Evolutionary conservation across 441 rosid species (phyloP).

Genomic region (Kokia cookei): DNA sequence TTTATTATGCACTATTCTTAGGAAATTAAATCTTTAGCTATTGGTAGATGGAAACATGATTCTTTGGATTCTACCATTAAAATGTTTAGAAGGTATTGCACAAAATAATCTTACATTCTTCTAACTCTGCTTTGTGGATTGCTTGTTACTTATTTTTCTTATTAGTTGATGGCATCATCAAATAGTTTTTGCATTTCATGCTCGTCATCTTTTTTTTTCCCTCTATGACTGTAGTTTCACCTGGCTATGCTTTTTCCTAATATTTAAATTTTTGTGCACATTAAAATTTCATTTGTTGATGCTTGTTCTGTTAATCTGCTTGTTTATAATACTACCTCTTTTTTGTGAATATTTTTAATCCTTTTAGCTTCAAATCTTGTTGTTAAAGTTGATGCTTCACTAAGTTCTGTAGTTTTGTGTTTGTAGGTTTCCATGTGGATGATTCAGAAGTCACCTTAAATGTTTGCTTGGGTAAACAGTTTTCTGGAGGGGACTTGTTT

Average conservation of each 20-base stretch:
- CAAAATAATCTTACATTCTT: background rate
- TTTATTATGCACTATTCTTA: background rate
- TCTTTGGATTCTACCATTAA: background rate
- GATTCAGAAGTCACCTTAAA: constrained; percentile 70
- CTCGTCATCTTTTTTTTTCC: background rate
- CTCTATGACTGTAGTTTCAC: background rate
- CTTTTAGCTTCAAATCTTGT: background rate
- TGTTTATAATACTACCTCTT: background rate
- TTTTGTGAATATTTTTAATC: background rate
- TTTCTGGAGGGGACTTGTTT: constrained; percentile 59
- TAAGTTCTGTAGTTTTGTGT: constrained; percentile 11
- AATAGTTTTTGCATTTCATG: background rate
- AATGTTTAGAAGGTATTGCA: background rate
- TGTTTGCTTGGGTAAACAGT: constrained; percentile 63
- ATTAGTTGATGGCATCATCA: background rate
- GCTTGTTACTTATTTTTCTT: background rate
- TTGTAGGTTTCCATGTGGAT: constrained; percentile 70
- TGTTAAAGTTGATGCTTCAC: background rate
- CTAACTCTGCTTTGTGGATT: background rate
- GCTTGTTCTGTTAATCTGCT: background rate
- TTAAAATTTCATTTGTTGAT: background rate
- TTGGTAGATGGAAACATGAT: constrained; percentile 3
- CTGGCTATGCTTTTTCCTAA: background rate
- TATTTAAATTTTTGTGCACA: background rate
- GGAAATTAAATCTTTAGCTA: background rate